phyloP scores from a whole-genome alignment of 2,329 filamentous ascomycete species.

The Cytospora chrysosperma region DNA sequence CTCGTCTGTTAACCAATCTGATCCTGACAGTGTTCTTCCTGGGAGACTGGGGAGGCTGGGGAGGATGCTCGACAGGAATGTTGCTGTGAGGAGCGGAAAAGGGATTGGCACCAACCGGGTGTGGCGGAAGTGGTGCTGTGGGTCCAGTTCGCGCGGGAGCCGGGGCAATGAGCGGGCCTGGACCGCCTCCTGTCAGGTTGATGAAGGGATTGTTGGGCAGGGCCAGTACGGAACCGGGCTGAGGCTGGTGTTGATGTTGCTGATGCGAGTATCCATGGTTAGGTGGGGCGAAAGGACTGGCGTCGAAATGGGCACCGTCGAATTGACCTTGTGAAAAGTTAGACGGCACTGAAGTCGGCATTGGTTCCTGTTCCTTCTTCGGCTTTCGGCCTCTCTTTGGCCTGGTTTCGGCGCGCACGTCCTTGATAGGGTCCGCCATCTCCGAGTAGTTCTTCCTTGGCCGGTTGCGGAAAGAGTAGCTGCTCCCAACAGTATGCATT shows the following conservation, averaged over 20 bases:
- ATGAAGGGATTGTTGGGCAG: conserved; percentile 23
- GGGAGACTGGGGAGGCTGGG: conserved; percentile 17
- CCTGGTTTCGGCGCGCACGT: conserved; percentile 36
- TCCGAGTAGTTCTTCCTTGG: conserved; percentile 54
- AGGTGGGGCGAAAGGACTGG: conserved; percentile 4
- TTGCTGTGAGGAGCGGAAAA: conserved; percentile 23
- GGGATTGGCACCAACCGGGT: conserved; percentile 23
- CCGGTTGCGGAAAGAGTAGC: conserved; percentile 55
- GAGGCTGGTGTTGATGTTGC: background rate
- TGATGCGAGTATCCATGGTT: conserved; percentile 10
- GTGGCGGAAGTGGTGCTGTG: conserved; percentile 13
- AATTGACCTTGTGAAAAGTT: conserved; percentile 10
- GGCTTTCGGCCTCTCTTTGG: conserved; percentile 31
- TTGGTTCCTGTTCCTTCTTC: conserved; percentile 23
- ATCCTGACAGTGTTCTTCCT: conserved; percentile 20
- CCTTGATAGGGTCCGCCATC: conserved; percentile 44
- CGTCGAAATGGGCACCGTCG: conserved; percentile 6
- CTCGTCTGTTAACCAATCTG: conserved; percentile 19
- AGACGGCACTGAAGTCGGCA: conserved; percentile 19
- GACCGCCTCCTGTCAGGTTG: conserved; percentile 23
- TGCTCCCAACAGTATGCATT: conserved; percentile 48
- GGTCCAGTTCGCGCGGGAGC: conserved; percentile 19
- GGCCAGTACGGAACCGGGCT: conserved; percentile 16
- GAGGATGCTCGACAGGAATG: conserved; percentile 13
- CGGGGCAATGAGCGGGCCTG: conserved; percentile 22